These are phyloP conservation scores for Phytophthora aleatoria DNA, from an alignment of 352 stramenopile species.

Conservation along the genomic window DNA sequence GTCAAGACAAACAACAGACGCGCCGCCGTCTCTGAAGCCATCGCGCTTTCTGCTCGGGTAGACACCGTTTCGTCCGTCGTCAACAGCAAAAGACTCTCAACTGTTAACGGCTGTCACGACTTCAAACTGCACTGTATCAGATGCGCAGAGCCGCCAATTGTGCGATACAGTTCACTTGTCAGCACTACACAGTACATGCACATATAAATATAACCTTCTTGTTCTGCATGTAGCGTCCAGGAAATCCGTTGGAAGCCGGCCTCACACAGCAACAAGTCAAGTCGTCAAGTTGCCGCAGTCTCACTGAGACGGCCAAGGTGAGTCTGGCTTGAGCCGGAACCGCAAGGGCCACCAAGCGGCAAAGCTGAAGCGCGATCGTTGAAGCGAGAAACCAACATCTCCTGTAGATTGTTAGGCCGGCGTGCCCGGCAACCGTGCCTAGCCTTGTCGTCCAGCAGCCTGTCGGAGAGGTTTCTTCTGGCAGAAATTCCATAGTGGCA, in stretches of 20 bases:
- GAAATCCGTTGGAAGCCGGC: constrained; percentile 20
- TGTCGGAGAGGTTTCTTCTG: neutral
- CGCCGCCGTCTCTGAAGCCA: constrained; percentile 14
- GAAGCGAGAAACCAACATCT: neutral
- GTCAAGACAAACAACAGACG: constrained; percentile 3
- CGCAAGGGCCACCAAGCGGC: neutral
- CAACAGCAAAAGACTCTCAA: neutral
- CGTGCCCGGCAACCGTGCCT: neutral
- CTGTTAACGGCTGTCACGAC: constrained; percentile 16
- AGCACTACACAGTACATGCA: neutral
- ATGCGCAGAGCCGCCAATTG: constrained; percentile 10
- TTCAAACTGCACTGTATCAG: constrained; percentile 31
- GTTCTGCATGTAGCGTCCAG: neutral
- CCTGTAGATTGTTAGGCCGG: too few relatives aligned
- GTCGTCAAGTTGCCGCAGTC: constrained; percentile 5
- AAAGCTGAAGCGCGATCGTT: neutral
- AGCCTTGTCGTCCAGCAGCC: neutral
- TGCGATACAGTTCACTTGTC: constrained; percentile 4
- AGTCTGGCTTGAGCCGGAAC: constrained; percentile 7
- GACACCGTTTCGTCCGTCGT: constrained; percentile 13
- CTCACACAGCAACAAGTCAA: neutral
- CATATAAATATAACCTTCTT: neutral
- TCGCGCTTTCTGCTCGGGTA: constrained; percentile 24
- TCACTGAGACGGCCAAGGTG: constrained; percentile 16
- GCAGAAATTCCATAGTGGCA: neutral